Base-by-base conservation (phyloP, 73 alveolate genomes). In the Tetrahymena thermophila region DNA sequence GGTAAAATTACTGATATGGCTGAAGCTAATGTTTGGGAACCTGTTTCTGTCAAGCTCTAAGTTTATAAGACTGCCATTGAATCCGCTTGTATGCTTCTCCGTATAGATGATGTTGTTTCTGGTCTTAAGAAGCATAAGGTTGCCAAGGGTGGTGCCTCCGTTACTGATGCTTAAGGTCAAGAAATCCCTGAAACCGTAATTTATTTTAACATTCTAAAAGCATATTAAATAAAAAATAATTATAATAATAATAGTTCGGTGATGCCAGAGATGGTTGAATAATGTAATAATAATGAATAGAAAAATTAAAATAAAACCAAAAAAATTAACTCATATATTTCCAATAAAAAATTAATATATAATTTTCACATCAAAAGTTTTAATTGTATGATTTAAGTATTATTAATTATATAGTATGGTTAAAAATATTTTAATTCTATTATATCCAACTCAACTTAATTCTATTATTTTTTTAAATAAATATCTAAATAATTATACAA, bases 61-160 rank as follows among this genome's bases (percentile, higher is more conserved):
- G 98, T 98, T 56, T 97, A 97, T 95, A 98, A 99, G 97, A 98
- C 99, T 19, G 99, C 99, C 94, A 98, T 98, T 93, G 99, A 98
- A 94, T 94, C 98, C 31, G 98, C 99, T 93, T 98, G 99, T 97
- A 96, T 98, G 99, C 96, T 98, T 71, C 96, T 98, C 37, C 98
- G 99, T 97, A 98, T 98, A 56, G 99, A 98, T 96, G 99, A 98
- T 97, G 98, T 98, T 34, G 99, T 98, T 38, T 97, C 99, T 93
- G 99, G 99, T 83, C 95, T 98, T 89, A 97, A 97, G 94, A 98
- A 98, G 98, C 97, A 98, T 95, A 96, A 97, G 89, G 96, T 96
- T 96, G 43, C 56, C 35, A 94, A 95, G 43, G 84, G 94, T 84
- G 95, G 95, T 84, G 94, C 94, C 37, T n/a, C 84, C 35, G 97